Percentiles rank a stretch among this genome's conserved stretches.
Evolutionary conservation across 108 stramenopile genomes (phyloP).

Genomic region (Fistulifera solaris): DNA sequence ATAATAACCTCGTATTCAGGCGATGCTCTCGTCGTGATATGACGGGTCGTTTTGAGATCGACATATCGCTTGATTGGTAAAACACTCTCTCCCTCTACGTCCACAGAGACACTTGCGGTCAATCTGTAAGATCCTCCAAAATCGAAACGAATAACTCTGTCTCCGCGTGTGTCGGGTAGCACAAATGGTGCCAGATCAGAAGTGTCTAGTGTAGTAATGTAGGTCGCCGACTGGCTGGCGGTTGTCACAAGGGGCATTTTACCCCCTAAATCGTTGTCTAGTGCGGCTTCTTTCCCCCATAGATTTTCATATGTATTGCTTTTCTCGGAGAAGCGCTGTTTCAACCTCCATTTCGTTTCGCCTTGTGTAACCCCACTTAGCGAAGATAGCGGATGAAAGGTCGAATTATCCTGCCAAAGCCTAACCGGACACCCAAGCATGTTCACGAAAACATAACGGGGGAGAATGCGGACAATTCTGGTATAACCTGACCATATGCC

Average conservation of each 20-base stretch:
- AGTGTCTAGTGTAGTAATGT: conserved; percentile 46
- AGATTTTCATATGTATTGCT: conserved; percentile 60
- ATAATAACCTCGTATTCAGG: conserved; percentile 54
- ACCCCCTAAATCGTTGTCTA: conserved; percentile 16
- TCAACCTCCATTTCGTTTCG: conserved; percentile 35
- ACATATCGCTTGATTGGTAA: conserved; percentile 37
- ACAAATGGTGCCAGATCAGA: conserved; percentile 57
- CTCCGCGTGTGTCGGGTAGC: conserved; percentile 74
- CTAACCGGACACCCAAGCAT: conserved; percentile 55
- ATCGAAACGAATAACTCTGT: conserved; percentile 66
- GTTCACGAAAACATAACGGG: conserved; percentile 84
- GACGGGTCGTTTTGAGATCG: conserved; percentile 54
- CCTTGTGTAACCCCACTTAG: conserved; percentile 3
- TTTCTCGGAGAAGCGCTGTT: conserved; percentile 12
- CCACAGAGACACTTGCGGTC: conserved; percentile 62
- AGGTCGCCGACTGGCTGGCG: conserved; percentile 62
- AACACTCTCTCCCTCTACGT: conserved; percentile 54
- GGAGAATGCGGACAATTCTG: conserved; percentile 89
- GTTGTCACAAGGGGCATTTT: conserved; percentile 38
- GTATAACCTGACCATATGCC: conserved; percentile 85
- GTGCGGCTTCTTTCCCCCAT: conserved; percentile 38
- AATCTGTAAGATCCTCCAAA: conserved; percentile 53
- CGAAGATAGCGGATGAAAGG: conserved; percentile 39
- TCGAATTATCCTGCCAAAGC: conserved; percentile 87
- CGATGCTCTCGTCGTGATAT: conserved; percentile 60